A percentile compares a stretch with the other conserved stretches of the same genome.
Evolutionary conservation across 306 rosid genomes (phyloP).

Genomic region (Clitoria ternatea): DNA sequence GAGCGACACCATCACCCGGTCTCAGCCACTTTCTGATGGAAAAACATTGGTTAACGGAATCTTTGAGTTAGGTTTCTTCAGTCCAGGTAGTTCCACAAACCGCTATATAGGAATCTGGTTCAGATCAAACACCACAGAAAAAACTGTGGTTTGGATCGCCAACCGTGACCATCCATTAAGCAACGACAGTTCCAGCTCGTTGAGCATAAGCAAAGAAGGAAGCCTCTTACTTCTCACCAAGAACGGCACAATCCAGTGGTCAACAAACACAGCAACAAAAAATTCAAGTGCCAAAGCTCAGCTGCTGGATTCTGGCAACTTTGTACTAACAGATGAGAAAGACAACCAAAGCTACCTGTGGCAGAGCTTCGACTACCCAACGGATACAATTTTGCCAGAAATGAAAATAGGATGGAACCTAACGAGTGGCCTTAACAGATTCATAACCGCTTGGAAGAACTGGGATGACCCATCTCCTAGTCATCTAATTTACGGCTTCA

Average conservation of each 20-base stretch:
- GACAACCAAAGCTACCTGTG: not conserved
- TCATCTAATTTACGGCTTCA: slow-evolving; percentile 24
- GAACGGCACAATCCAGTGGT: not conserved
- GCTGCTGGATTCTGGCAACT: not conserved
- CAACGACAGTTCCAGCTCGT: not conserved
- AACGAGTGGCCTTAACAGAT: slow-evolving; percentile 25
- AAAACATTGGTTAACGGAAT: slow-evolving; percentile 10
- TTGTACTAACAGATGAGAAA: not conserved
- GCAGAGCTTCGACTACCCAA: slow-evolving; percentile 13
- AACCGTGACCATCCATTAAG: not conserved
- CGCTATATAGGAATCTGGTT: slow-evolving; percentile 21
- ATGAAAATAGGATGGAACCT: slow-evolving; percentile 52
- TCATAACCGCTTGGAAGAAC: slow-evolving; percentile 37
- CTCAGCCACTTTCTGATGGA: not conserved
- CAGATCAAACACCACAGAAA: not conserved
- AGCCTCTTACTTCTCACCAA: not conserved
- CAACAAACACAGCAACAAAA: not conserved
- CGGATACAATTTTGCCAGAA: slow-evolving; percentile 28
- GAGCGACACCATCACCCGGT: not conserved
- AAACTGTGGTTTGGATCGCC: slow-evolving; percentile 9
- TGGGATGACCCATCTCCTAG: slow-evolving; percentile 44
- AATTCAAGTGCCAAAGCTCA: not conserved
- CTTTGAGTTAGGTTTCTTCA: slow-evolving; percentile 23
- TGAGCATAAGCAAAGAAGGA: not conserved
- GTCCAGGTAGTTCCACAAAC: not conserved